Evolutionary conservation across 371 early-diverging fungal genomes (phyloP).

Genomic region (Mucor indicus): DNA sequence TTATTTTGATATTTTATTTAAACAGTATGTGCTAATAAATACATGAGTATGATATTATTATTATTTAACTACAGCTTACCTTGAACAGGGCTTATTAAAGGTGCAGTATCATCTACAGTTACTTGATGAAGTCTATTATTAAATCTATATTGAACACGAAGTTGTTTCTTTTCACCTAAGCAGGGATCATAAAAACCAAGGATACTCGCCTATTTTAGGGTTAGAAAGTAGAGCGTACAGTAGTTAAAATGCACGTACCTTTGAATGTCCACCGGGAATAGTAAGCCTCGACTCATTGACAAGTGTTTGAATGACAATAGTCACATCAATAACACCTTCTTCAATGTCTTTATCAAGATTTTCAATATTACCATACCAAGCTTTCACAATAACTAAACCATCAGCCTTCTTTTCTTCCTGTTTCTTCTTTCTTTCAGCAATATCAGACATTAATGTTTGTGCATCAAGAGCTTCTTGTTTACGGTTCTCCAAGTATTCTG

Average conservation of each 20-base stretch:
- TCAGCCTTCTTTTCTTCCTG: conserved; percentile 67
- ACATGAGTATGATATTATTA: not conserved
- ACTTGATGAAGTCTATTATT: conserved; percentile 79
- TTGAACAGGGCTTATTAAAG: conserved; percentile 83
- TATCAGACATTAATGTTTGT: conserved; percentile 64
- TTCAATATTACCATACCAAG: conserved; percentile 81
- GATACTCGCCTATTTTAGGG: conserved; percentile 62
- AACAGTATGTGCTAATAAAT: not conserved
- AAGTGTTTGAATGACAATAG: conserved; percentile 78
- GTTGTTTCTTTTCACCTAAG: conserved; percentile 80
- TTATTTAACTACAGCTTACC: conserved; percentile 42
- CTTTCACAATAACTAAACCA: conserved; percentile 79
- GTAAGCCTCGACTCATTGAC: conserved; percentile 84
- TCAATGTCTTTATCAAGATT: conserved; percentile 30
- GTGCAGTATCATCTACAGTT: conserved; percentile 72
- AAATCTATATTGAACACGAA: conserved; percentile 84
- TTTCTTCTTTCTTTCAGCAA: conserved; percentile 64
- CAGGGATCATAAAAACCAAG: conserved; percentile 97
- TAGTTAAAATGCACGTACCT: conserved; percentile 54
- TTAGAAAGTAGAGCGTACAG: not conserved
- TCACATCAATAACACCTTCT: conserved; percentile 76
- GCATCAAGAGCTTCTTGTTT: conserved; percentile 82
- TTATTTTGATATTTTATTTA: no score
- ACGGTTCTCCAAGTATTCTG: conserved; percentile 66
- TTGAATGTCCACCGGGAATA: conserved; percentile 83